Evolutionary conservation across 2,329 filamentous ascomycete genomes (phyloP), one percentile per base, ranked within the genome.

Genomic region (Colletotrichum nymphaeae): DNA sequence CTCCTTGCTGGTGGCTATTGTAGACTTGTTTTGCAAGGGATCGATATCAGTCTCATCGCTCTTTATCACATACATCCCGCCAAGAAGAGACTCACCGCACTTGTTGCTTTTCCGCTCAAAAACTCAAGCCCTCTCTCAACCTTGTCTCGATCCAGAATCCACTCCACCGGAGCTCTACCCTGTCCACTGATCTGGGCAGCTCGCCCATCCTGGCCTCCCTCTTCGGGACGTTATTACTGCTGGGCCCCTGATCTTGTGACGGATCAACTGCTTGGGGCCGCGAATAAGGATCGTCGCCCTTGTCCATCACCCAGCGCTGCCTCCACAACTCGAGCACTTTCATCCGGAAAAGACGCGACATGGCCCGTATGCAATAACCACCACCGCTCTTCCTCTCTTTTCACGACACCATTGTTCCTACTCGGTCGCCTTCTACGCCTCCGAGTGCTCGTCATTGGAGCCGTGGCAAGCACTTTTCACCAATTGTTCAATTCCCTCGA

Each of bases 231-330:
- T 46, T 46, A 49, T 46, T 37, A 22, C 70, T 65, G 59, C 30
- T 64, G 30, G 53, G 32, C 67, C 60, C 67, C 70, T 73, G 70
- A 22, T 24, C 59, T 67, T 73, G 67, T 49, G 37, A 70, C 70
- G 67, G 56, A 65, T 73, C 67, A 62, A 65, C 46, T 73, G 70
- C 70, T 73, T 71, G 62, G 67, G 67, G 67, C 63, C 70, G 60
- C 70, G 70, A 73, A 73, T 73, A 70, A 73, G 70, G 70, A 73
- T 73, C 70, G 67, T 73, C 70, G 55, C 70, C 70, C 70, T 70
- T 70, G 70, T 70, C 56, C 70, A 49, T 73, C 67, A 52, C 66
- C 35, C 67, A 70, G 30, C 42, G 32, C 46, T 56, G 37, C 67
- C 70, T 57, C 70, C 70, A 69, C 59, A 73, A 63, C 68, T 65